Percentiles rank a stretch among this genome's conserved stretches.
These are phyloP conservation scores for Arthrocladium fulminans DNA, from an alignment of 2,329 filamentous ascomycete genomes.

Conservation along the genomic window DNA sequence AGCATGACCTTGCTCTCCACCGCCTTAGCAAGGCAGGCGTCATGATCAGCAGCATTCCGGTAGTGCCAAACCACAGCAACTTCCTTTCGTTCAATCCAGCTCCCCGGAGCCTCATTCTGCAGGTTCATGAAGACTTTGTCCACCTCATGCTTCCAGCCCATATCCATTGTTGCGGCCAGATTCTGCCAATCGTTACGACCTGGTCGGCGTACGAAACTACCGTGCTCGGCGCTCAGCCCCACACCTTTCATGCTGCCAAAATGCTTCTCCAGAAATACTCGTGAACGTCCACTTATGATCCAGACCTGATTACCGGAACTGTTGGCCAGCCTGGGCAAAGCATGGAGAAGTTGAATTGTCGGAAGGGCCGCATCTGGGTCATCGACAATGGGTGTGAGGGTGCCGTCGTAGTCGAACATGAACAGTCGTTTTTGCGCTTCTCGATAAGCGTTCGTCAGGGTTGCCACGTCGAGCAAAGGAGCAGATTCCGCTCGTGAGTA, in stretches of 20 bases:
- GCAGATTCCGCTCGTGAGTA: slow-evolving; percentile 71
- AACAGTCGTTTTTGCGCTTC: slow-evolving; percentile 72
- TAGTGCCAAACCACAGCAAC: slow-evolving; percentile 98
- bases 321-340: slow-evolving; percentile 66
- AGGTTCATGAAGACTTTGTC: slow-evolving; percentile 77
- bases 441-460: slow-evolving; percentile 65
- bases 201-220: slow-evolving; percentile 85
- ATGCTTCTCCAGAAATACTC: slow-evolving; percentile 81
- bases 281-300: slow-evolving; percentile 94
- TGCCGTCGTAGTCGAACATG: slow-evolving; percentile 99
- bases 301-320: slow-evolving; percentile 84
- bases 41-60: slow-evolving; percentile 77
- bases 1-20: slow-evolving; percentile 74
- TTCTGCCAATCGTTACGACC: slow-evolving; percentile 75
- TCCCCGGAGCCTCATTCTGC: slow-evolving; percentile 77
- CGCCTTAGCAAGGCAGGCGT: slow-evolving; percentile 71
- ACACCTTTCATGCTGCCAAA: slow-evolving; percentile 83
- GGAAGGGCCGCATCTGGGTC: slow-evolving; percentile 85
- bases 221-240: slow-evolving; percentile 94
- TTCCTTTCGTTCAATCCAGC: slow-evolving; percentile 88
- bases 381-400: slow-evolving; percentile 86
- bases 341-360: slow-evolving; percentile 70
- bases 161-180: slow-evolving; percentile 73
- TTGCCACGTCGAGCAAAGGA: slow-evolving; percentile 67
- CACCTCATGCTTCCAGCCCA: slow-evolving; percentile 86